Evolutionary conservation across 2,329 filamentous ascomycete genomes (phyloP).

Genomic region (Epichloe elymi): DNA sequence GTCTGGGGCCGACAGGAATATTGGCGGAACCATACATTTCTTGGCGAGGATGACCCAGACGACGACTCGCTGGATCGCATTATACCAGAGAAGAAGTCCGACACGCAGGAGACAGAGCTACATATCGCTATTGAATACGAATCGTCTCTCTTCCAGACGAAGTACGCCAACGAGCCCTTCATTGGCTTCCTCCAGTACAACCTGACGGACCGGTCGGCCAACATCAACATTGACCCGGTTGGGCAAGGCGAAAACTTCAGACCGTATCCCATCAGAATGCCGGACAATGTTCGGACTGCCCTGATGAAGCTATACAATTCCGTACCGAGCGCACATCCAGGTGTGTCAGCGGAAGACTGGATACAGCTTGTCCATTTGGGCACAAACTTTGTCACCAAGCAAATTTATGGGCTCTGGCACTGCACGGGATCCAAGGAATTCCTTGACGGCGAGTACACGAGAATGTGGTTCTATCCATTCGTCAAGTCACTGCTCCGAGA

Average conservation of each 20-base stretch:
- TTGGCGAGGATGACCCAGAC: constrained; percentile 9
- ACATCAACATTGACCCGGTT: constrained; percentile 13
- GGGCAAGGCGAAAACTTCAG: constrained; percentile 14
- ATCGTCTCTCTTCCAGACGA: constrained; percentile 26
- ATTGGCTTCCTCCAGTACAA: constrained; percentile 21
- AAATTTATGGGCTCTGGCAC: constrained; percentile 24
- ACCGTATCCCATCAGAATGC: constrained; percentile 20
- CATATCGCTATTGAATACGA: constrained; percentile 29
- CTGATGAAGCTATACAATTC: constrained; percentile 19
- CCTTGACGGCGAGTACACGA: constrained; percentile 18
- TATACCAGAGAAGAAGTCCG: constrained; percentile 9
- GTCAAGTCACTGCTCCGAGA: constrained; percentile 18
- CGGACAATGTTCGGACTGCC: constrained; percentile 15
- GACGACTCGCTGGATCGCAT: constrained; percentile 10
- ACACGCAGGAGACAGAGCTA: constrained; percentile 16
- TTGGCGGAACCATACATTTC: constrained; percentile 19
- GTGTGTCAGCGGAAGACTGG: constrained; percentile 17
- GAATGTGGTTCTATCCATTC: constrained; percentile 26
- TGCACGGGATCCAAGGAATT: constrained; percentile 24
- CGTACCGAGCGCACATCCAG: constrained; percentile 15
- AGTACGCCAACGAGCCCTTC: constrained; percentile 22
- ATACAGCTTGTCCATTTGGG: constrained; percentile 20
- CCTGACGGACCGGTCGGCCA: constrained; percentile 12
- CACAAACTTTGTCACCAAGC: constrained; percentile 24
- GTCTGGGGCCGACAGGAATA: constrained; percentile 30